phyloP scores from a whole-genome alignment of 495 filamentous ascomycete species.

The Podospora fimiseda region DNA sequence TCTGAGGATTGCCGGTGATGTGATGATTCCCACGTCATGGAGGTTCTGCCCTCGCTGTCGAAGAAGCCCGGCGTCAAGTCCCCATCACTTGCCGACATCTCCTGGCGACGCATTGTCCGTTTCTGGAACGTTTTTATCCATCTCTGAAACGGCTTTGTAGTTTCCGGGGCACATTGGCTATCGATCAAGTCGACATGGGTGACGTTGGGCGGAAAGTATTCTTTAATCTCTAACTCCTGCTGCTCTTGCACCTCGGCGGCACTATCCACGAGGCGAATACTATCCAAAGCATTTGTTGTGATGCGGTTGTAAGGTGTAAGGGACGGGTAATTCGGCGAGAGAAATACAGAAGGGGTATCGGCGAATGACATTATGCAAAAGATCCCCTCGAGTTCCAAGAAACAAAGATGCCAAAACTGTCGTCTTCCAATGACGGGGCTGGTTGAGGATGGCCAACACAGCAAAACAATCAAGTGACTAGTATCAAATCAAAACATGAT shows the following conservation, averaged over 20 bases:
- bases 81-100: constrained; percentile 20
- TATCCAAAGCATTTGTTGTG: constrained; percentile 33
- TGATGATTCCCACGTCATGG: constrained; percentile 13
- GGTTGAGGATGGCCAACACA: constrained; percentile 5
- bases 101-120: constrained; percentile 37
- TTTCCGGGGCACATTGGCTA: constrained; percentile 4
- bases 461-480: constrained; percentile 5
- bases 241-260: constrained; percentile 24
- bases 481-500: constrained; percentile 19
- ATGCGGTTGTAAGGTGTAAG: constrained; percentile 9
- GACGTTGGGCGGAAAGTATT: constrained; percentile 21
- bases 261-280: constrained; percentile 32
- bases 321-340: constrained; percentile 1
- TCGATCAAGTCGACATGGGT: constrained; percentile 10
- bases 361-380: constrained; percentile 18
- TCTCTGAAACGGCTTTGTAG: constrained; percentile 44
- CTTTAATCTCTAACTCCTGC: constrained; percentile 19
- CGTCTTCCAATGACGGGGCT: not conserved
- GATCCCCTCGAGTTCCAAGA: constrained; percentile 8
- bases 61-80: constrained; percentile 36
- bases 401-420: constrained; percentile 11
- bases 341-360: constrained; percentile 12
- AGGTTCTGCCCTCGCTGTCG: constrained; percentile 23
- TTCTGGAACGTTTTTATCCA: constrained; percentile 54
- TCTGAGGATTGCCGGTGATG: constrained; percentile 52